A percentile compares a stretch with the other conserved stretches of the same genome.
Evolutionary conservation across 768 basidiomycete genomes (phyloP).

Genomic region (Podaxis pistillaris): DNA sequence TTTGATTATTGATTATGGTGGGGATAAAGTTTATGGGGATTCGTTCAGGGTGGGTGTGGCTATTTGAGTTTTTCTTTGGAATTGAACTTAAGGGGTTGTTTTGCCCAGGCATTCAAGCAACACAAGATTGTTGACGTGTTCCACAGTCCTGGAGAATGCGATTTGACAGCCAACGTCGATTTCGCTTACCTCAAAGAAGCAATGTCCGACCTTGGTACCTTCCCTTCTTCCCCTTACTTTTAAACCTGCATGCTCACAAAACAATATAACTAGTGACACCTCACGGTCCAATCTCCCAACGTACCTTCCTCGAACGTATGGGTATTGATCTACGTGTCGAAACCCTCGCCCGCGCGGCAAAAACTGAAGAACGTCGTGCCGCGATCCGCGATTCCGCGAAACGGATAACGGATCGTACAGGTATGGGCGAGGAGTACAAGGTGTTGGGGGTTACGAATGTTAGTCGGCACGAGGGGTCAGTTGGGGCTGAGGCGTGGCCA

Average conservation of each 20-base stretch:
- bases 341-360: slow-evolving; percentile 51
- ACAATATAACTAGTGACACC: slow-evolving; percentile 31
- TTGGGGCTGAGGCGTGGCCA: slow-evolving; percentile 28
- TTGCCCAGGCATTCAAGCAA: slow-evolving; percentile 77
- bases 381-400: slow-evolving; percentile 60
- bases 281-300: slow-evolving; percentile 76
- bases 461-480: slow-evolving; percentile 12
- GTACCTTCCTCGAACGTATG: slow-evolving; percentile 74
- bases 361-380: slow-evolving; percentile 44
- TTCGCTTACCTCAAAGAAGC: slow-evolving; percentile 87
- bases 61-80: background rate
- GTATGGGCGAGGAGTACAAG: slow-evolving; percentile 90
- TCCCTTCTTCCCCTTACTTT: background rate
- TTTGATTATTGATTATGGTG: slow-evolving; percentile 90
- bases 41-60: slow-evolving; percentile 75
- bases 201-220: slow-evolving; percentile 60
- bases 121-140: slow-evolving; percentile 88
- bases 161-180: slow-evolving; percentile 96
- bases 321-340: slow-evolving; percentile 70
- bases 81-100: background rate
- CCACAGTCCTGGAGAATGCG: slow-evolving; percentile 80
- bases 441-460: slow-evolving; percentile 58
- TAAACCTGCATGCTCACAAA: background rate
- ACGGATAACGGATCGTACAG: slow-evolving; percentile 70
- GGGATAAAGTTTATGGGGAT: slow-evolving; percentile 59